phyloP scores from a whole-genome alignment of 83 land plant genomes.

The Diphasiastrum complanatum region DNA sequence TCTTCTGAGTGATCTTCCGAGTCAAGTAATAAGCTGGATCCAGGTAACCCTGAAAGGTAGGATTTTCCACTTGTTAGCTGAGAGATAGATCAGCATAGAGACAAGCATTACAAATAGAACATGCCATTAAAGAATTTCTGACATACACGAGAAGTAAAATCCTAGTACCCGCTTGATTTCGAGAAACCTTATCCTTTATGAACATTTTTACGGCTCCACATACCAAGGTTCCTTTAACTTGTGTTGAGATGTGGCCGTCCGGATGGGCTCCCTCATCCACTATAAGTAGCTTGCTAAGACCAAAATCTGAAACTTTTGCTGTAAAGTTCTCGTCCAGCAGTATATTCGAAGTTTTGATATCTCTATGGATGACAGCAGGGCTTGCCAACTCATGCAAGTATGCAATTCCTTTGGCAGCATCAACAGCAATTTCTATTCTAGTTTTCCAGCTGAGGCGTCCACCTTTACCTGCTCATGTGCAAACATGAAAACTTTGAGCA shows the following conservation, averaged over 20 bases:
- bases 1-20: conserved; percentile 18
- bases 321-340: conserved; percentile 25
- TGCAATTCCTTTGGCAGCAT: conserved; percentile 10
- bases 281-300: conserved; percentile 18
- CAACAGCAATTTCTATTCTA: conserved; percentile 4
- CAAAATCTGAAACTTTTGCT: conserved; percentile 39
- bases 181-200: no score
- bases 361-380: conserved; percentile 15
- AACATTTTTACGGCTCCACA: no score
- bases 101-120: no score
- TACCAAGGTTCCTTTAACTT: conserved; percentile 30
- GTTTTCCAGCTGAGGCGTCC: conserved; percentile 1
- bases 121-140: no score
- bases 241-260: conserved; percentile 19
- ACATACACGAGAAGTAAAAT: no score
- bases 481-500: no score
- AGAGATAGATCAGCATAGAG: no score
- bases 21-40: conserved; percentile 24
- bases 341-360: conserved; percentile 14
- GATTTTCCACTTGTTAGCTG: no score
- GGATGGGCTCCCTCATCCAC: conserved; percentile 1
- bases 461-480: not conserved
- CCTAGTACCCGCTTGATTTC: no score
- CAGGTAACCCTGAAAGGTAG: conserved; percentile 20
- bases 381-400: conserved; percentile 13